Evolutionary conservation across 768 basidiomycete genomes (phyloP), one percentile per base, ranked within the genome.

Genomic region (Boletus coccyginus): DNA sequence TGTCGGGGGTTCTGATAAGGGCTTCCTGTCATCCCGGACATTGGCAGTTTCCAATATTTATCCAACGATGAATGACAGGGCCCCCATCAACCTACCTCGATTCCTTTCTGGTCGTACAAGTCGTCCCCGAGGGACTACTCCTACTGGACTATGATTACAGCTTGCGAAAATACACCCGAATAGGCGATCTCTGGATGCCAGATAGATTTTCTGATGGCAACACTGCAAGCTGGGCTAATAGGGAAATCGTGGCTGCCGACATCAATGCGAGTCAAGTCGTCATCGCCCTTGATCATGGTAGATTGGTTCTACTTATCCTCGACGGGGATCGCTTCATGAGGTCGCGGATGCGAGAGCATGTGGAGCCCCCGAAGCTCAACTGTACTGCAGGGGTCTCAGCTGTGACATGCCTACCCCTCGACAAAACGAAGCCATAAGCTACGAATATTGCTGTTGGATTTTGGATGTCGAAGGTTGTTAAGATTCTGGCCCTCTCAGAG

Each of bases 401-500:
- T 0, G 72, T 94, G 35, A 86, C 87, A 0, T 84, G 90, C 61
- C 66, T 76, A 4, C 84, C 87, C 0, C 63, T 83, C 17, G 80
- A 87, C 60, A 64, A 74, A 1, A 60, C 67, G 11, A 78, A 78
- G 59, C 66, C 70, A 33, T 84, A 76, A 51, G 70, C 88, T 1
- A 70, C 70, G 11, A 61, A 79, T 50, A 70, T 88, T 29, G 82
- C 80, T 0, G 83, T 88, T n/a, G 83, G 86, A 0, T 90, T 90
- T 62, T 96, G 94, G 92, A 80, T 79, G 21, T 80, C 81, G 5
- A 87, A 87, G 60, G 62, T 70, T 8, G 77, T 94, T 40, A 78
- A 85, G 62, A 71, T 94, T 36, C 74, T 90, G 50, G 65, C 67
- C 7, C 60, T 79, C 39, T 64, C 67, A 16, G 57, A 46, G 14